Base-by-base conservation (phyloP, 345 rosid species). In the Punica granatum region DNA sequence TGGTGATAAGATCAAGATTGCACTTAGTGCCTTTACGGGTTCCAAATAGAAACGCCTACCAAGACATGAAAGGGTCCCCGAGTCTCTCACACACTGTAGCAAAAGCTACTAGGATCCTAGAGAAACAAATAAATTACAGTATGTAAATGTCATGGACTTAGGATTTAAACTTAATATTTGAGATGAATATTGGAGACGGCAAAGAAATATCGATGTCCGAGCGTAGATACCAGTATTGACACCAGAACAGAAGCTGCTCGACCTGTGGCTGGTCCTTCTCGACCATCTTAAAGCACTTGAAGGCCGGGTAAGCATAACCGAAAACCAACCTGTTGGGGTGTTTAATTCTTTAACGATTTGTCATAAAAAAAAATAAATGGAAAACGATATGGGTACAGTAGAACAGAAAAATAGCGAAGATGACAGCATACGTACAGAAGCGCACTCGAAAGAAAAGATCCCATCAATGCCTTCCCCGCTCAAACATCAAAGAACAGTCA, bases 261-360 rank as follows among this genome's bases (percentile, higher is more conserved):
- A 73, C 74, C 31, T 80, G 87, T 23, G 81, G 81, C 64, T 63
- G 71, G 44, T 74, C 83, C 69, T 81, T 82, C 81, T 88, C 92
- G 53, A 81, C 87, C 19, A 77, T 73, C 72, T 90, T 92, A 64
- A 82, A 83, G 63, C 98, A 92, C 76, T 90, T 79, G 58, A 84
- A 90, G 3, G 96, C 96, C 1, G 94, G 97, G 65, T 90, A 90
- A 1, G 83, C 90, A 72, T 92, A 88, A 9, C 94, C 96, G 56
- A 88, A 78, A 56, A 75, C 67, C 90, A 87, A 79, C 53, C 96
- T 88, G 83, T 56, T 3, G 58, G 16, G 28, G 35, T 34, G 9
- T 23, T 23, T n/a, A 51, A 23, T 51, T n/a, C 1, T 2, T n/a
- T n/a, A n/a, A 51, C 13, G 0, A 4, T 51, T 30, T 10, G 39